These are phyloP conservation scores for Fistulinella prunicolor DNA, from an alignment of 768 basidiomycete species.

Conservation along the genomic window DNA sequence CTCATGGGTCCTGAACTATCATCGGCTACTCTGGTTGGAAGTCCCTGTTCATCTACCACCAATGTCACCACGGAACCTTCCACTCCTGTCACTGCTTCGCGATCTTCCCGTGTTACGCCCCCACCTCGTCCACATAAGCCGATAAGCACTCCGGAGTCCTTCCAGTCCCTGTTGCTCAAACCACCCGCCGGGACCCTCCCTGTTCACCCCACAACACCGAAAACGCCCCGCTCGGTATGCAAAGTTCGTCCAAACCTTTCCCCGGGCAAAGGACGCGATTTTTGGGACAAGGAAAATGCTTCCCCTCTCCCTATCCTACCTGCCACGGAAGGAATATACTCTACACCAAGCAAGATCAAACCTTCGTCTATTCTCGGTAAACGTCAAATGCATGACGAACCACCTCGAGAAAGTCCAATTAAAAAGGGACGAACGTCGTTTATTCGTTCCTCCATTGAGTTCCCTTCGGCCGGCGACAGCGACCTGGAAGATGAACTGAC, in stretches of 20 bases:
- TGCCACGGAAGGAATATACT: constrained; percentile 46
- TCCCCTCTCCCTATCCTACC: constrained; percentile 40
- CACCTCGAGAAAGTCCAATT: constrained; percentile 20
- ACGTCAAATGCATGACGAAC: constrained; percentile 41
- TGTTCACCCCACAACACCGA: constrained; percentile 25
- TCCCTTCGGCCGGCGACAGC: constrained; percentile 24
- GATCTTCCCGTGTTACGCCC: constrained; percentile 23
- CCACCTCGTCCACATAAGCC: constrained; percentile 39
- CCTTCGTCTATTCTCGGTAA: constrained; percentile 39
- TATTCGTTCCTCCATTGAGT: constrained; percentile 31
- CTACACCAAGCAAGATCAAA: constrained; percentile 29
- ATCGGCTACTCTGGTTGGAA: constrained; percentile 1
- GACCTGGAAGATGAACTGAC: constrained; percentile 32
- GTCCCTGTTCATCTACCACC: constrained; percentile 6
- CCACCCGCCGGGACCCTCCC: constrained; percentile 27
- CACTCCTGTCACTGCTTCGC: constrained; percentile 25
- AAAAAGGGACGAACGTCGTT: constrained; percentile 31
- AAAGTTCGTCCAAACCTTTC: constrained; percentile 25
- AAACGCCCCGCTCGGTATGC: constrained; percentile 32
- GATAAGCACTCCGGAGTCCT: constrained; percentile 28
- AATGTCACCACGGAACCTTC: constrained; percentile 17
- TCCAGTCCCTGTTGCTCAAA: constrained; percentile 30
- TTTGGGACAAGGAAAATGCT: constrained; percentile 59
- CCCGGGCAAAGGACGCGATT: constrained; percentile 38
- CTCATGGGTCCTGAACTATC: not conserved